A percentile compares a stretch with the other conserved stretches of the same genome.
Evolutionary conservation across 108 stramenopile species (phyloP).

Genomic region (Tribonema minus): DNA sequence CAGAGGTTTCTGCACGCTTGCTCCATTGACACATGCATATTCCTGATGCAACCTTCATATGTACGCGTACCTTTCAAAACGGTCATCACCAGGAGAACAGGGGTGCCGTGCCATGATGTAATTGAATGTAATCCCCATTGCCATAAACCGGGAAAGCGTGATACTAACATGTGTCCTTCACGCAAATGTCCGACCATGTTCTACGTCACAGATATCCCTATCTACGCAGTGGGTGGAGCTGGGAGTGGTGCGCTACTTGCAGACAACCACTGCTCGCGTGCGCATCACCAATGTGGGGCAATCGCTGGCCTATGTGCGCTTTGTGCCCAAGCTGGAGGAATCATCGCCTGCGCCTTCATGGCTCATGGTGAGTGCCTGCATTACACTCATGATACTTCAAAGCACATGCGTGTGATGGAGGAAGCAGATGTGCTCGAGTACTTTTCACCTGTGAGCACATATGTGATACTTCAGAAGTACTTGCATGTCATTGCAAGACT

Average conservation of each 20-base stretch:
- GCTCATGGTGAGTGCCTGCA: slow-evolving; percentile 12
- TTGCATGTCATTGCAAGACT: background rate
- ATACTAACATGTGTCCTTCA: background rate
- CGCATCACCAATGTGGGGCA: background rate
- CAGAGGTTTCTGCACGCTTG: too few relatives aligned
- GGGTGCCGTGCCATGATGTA: background rate
- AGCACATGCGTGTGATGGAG: background rate
- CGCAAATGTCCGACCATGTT: background rate
- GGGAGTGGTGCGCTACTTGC: background rate
- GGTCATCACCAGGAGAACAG: background rate
- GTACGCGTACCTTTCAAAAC: background rate
- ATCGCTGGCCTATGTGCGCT: slow-evolving; percentile 16
- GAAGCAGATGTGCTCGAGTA: too few relatives aligned
- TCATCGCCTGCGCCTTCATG: background rate
- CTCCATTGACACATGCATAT: too few relatives aligned
- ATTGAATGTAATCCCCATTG: background rate
- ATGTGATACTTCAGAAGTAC: background rate
- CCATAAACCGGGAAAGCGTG: background rate
- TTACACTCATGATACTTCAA: background rate
- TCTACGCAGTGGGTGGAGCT: background rate
- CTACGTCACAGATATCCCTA: background rate
- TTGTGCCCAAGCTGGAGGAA: slow-evolving; percentile 35
- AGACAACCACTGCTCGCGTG: background rate
- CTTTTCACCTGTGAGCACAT: background rate
- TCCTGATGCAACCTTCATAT: too few relatives aligned